A percentile compares a stretch with the other conserved stretches of the same genome.
phyloP scores from a whole-genome alignment of 805 yeast genomes.

The Candida taoyuanica region DNA sequence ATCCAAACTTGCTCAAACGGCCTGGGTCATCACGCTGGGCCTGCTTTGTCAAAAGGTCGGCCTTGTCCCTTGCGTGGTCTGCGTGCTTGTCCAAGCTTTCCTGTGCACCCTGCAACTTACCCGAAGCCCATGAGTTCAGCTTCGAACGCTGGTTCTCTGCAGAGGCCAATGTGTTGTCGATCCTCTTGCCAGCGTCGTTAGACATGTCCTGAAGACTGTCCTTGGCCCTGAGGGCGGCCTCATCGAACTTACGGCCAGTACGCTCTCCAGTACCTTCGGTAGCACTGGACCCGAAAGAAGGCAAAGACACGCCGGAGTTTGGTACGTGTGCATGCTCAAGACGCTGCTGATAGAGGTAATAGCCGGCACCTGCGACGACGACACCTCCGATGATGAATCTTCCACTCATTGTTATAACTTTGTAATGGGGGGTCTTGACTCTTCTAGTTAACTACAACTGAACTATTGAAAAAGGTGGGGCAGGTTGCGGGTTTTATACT shows the following conservation, averaged over 20 bases:
- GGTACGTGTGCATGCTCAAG: conserved; percentile 15
- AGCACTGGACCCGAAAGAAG: conserved; percentile 8
- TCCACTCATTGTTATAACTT: conserved; percentile 7
- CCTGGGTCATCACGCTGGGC: conserved; percentile 16
- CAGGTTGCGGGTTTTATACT: too few relatives aligned
- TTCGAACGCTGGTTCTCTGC: conserved; percentile 15
- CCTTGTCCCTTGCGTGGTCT: conserved; percentile 17
- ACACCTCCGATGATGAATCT: conserved; percentile 23
- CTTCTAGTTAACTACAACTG: background rate
- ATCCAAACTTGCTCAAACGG: conserved; percentile 18
- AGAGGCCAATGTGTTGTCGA: conserved; percentile 15
- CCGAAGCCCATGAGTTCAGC: conserved; percentile 21
- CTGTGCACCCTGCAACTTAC: conserved; percentile 15
- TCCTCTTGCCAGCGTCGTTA: conserved; percentile 18
- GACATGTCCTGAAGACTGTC: conserved; percentile 16
- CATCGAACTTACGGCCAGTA: conserved; percentile 26
- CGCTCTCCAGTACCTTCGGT: conserved; percentile 18
- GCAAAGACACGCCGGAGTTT: conserved; percentile 2
- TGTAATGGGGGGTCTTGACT: background rate
- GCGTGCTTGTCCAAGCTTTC: conserved; percentile 12
- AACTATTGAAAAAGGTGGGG: background rate
- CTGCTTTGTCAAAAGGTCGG: conserved; percentile 15
- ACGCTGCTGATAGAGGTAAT: conserved; percentile 24
- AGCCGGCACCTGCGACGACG: conserved; percentile 24
- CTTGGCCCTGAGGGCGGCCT: conserved; percentile 17